Evolutionary conservation across 2,329 filamentous ascomycete species (phyloP).

Genomic region (Xylogone sp.): DNA sequence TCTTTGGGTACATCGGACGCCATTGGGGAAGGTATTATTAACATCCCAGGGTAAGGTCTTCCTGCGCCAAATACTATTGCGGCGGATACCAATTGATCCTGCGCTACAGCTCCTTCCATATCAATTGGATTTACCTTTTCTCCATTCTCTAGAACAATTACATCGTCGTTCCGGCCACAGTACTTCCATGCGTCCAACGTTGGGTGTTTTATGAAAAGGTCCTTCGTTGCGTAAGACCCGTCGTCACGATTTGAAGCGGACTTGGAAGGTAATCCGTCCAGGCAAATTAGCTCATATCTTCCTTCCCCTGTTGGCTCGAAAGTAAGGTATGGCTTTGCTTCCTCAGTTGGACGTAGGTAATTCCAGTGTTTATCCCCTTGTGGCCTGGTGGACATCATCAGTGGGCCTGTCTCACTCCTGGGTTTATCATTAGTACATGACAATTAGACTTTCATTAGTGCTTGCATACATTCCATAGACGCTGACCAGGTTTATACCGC

Average conservation of each 20-base stretch:
- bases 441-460: not conserved
- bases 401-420: conserved; percentile 54
- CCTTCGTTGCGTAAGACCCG: conserved; percentile 37
- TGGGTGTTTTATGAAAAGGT: conserved; percentile 38
- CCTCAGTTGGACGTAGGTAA: conserved; percentile 40
- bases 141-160: conserved; percentile 40
- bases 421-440: conserved; percentile 30
- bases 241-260: conserved; percentile 35
- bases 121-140: conserved; percentile 42
- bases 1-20: conserved; percentile 36
- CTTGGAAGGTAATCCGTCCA: conserved; percentile 35
- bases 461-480: conserved; percentile 51
- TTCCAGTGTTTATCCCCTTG: conserved; percentile 55
- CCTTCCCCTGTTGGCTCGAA: conserved; percentile 24
- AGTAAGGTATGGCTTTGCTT: conserved; percentile 7
- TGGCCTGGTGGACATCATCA: conserved; percentile 53
- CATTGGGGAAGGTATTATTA: conserved; percentile 48
- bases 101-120: conserved; percentile 48
- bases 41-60: conserved; percentile 44
- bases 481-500: conserved; percentile 51
- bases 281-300: conserved; percentile 26
- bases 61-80: conserved; percentile 53
- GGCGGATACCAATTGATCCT: conserved; percentile 49
- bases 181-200: conserved; percentile 40
- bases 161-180: conserved; percentile 38